These are phyloP conservation scores for Phoma sp. DNA, from an alignment of 2,329 filamentous ascomycete genomes.

Conservation along the genomic window DNA sequence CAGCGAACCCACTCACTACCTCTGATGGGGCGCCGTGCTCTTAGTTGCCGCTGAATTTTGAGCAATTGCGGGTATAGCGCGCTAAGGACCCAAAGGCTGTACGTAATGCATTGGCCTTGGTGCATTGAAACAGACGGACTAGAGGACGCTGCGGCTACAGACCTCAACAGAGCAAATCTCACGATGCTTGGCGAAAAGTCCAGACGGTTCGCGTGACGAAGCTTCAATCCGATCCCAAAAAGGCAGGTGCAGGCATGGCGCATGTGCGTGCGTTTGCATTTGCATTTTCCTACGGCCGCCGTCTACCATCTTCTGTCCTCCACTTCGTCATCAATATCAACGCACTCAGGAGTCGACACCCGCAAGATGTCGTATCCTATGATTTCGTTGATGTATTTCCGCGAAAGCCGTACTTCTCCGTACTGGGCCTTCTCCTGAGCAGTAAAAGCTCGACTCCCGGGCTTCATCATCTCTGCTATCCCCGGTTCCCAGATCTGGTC, in stretches of 20 bases:
- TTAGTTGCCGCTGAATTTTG: constrained; percentile 24
- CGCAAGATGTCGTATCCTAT: constrained; percentile 47
- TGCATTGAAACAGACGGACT: constrained; percentile 24
- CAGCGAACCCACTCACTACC: constrained; percentile 2
- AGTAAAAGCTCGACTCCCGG: constrained; percentile 38
- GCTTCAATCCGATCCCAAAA: background rate
- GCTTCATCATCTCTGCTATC: constrained; percentile 41
- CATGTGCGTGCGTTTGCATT: background rate
- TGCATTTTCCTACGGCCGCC: background rate
- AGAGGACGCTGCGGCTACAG: constrained; percentile 15
- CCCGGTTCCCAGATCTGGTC: constrained; percentile 46
- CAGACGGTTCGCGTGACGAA: constrained; percentile 16
- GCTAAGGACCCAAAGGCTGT: constrained; percentile 20
- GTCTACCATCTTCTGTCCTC: constrained; percentile 11
- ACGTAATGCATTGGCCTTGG: constrained; percentile 29
- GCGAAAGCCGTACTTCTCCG: constrained; percentile 34
- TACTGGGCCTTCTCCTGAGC: constrained; percentile 38
- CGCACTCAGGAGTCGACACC: constrained; percentile 25
- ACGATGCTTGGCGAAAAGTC: constrained; percentile 20
- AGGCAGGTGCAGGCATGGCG: background rate
- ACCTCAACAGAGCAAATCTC: constrained; percentile 24
- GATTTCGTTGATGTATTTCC: constrained; percentile 45
- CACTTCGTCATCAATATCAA: constrained; percentile 24
- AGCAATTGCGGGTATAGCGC: constrained; percentile 21
- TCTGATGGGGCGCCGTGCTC: constrained; percentile 5